These are phyloP conservation scores for Plasmodium gallinaceum DNA, from an alignment of 169 alveolate genomes.

Conservation along the genomic window DNA sequence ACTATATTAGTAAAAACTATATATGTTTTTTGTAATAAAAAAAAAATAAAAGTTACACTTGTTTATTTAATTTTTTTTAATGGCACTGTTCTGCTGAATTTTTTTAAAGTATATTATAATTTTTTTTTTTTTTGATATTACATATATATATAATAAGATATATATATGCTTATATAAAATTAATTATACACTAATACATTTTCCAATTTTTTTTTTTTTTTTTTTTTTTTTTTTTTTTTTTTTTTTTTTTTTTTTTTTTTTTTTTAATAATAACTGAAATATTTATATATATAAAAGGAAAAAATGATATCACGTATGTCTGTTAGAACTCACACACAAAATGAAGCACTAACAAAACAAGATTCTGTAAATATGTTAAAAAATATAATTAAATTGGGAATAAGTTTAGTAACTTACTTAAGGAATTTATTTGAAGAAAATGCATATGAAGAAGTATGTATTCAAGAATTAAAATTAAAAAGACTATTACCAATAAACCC, in stretches of 20 bases:
- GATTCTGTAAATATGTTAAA: conserved; percentile 82
- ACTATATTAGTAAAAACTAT: conserved; percentile 51
- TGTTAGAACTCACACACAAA: conserved; percentile 58
- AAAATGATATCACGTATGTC: conserved; percentile 74
- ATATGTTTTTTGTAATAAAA: conserved; percentile 22
- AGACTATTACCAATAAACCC: conserved; percentile 78
- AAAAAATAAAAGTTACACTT: background rate
- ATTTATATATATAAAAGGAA: too few species aligned
- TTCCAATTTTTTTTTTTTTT: background rate
- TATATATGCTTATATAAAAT: background rate
- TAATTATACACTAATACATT: background rate
- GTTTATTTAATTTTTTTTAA: background rate
- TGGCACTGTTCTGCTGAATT: background rate
- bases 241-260: background rate
- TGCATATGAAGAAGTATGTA: conserved; percentile 83
- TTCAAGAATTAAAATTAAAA: conserved; percentile 80
- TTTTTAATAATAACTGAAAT: background rate
- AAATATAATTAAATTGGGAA: conserved; percentile 81
- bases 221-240: conserved; percentile 11
- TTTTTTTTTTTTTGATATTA: background rate
- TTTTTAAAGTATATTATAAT: background rate
- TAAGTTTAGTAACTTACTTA: conserved; percentile 82
- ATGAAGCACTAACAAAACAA: conserved; percentile 52
- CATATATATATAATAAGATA: background rate
- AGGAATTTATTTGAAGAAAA: conserved; percentile 81